phyloP scores from a whole-genome alignment of 495 filamentous ascomycete genomes.

The Immersiella caudata region DNA sequence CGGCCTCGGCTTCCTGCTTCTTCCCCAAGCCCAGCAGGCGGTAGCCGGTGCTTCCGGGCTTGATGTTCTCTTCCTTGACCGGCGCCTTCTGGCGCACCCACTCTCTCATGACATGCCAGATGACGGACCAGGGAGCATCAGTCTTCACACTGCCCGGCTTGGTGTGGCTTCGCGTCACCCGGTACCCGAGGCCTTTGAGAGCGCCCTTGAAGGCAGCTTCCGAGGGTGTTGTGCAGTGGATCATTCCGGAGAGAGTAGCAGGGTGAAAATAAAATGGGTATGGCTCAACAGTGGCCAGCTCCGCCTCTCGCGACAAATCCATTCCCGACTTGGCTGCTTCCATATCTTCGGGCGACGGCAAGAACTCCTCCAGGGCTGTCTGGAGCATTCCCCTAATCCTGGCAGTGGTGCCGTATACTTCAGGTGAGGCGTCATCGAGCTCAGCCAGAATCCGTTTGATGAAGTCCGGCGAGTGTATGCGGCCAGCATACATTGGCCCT shows the following conservation, averaged over 20 bases:
- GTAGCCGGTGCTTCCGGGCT: conserved; percentile 67
- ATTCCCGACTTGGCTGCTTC: conserved; percentile 28
- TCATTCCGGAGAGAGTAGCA: conserved; percentile 64
- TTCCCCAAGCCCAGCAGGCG: conserved; percentile 53
- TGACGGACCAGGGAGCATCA: conserved; percentile 80
- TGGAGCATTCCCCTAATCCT: conserved; percentile 91
- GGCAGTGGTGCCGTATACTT: conserved; percentile 73
- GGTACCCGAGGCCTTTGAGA: conserved; percentile 75
- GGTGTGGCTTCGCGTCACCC: conserved; percentile 78
- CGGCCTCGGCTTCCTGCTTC: conserved; percentile 23
- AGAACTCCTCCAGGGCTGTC: conserved; percentile 76
- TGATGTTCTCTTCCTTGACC: conserved; percentile 69
- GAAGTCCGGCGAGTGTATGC: conserved; percentile 80
- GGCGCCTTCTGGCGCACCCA: conserved; percentile 80
- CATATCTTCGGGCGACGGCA: conserved; percentile 41
- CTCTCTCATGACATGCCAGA: conserved; percentile 94
- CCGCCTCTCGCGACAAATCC: conserved; percentile 44
- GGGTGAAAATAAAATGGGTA: conserved; percentile 90
- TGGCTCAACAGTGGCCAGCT: conserved; percentile 62
- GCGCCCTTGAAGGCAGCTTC: conserved; percentile 77
- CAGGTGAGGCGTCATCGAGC: conserved; percentile 60
- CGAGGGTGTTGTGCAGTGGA: conserved; percentile 76
- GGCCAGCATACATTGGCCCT: conserved; percentile 94
- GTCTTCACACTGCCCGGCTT: conserved; percentile 89
- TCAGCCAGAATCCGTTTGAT: conserved; percentile 72